A percentile compares a stretch with the other conserved stretches of the same genome.
These are phyloP conservation scores for Microstegium vimineum DNA, from an alignment of 176 grass and related monocot genomes.

Conservation along the genomic window DNA sequence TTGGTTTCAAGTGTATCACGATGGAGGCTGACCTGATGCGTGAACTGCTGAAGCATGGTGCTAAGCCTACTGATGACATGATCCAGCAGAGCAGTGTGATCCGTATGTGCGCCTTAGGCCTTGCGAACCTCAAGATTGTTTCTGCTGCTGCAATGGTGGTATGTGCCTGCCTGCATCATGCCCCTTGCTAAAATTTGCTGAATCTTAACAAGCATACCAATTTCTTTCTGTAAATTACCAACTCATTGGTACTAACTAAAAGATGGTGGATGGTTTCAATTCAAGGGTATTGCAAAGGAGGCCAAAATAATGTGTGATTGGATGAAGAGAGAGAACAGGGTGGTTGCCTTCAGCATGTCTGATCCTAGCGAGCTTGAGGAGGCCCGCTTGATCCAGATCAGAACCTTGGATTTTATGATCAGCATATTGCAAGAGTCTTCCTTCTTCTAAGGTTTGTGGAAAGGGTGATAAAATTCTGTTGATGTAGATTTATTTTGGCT, in stretches of 20 bases:
- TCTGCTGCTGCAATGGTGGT: constrained; percentile 8
- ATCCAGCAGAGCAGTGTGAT: constrained; percentile 2
- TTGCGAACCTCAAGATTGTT: background rate
- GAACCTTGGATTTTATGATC: background rate
- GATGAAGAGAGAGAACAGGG: background rate
- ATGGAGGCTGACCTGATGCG: background rate
- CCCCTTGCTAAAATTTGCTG: background rate
- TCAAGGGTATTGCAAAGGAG: background rate
- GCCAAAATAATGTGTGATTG: background rate
- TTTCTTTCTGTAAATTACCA: background rate
- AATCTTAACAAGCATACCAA: background rate
- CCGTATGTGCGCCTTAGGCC: background rate
- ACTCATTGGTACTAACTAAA: background rate
- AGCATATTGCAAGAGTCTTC: background rate
- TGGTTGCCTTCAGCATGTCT: background rate
- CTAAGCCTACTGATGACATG: background rate
- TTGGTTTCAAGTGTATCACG: constrained; percentile 9
- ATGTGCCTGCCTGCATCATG: background rate
- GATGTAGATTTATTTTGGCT: background rate
- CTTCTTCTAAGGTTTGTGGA: background rate
- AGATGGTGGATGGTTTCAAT: background rate
- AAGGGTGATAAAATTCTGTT: background rate
- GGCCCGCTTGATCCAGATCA: background rate
- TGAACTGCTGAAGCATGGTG: constrained; percentile 13
- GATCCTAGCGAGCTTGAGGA: background rate